Evolutionary conservation across 1,284 basidiomycete genomes (phyloP).

Genomic region (Somion occarium): DNA sequence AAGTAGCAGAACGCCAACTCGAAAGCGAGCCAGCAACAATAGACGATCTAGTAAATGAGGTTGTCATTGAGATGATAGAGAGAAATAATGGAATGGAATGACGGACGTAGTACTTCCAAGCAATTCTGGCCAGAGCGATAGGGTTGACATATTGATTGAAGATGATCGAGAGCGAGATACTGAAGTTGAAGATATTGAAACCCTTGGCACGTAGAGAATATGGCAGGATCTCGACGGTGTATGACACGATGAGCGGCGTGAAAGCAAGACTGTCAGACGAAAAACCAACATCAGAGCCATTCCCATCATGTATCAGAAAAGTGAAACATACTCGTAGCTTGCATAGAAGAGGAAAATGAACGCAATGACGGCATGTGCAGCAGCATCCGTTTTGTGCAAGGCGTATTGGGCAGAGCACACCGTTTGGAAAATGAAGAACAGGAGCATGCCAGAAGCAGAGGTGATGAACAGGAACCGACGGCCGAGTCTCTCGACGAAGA

Average conservation of each 20-base stretch:
- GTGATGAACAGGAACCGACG: slow-evolving; percentile 63
- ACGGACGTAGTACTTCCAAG: slow-evolving; percentile 54
- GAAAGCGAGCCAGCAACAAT: slow-evolving; percentile 62
- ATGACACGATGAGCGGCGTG: slow-evolving; percentile 68
- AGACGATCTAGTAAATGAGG: slow-evolving; percentile 44
- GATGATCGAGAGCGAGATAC: slow-evolving; percentile 60
- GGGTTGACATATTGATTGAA: slow-evolving; percentile 83
- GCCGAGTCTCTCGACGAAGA: slow-evolving; percentile 54
- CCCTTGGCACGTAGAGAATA: slow-evolving; percentile 72
- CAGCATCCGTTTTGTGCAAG: slow-evolving; percentile 33
- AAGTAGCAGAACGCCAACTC: slow-evolving; percentile 61
- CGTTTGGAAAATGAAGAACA: slow-evolving; percentile 71
- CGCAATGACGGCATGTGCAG: slow-evolving; percentile 66
- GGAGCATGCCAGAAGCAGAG: slow-evolving; percentile 61
- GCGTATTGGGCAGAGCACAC: slow-evolving; percentile 62
- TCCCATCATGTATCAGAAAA: background rate
- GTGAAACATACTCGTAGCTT: slow-evolving; percentile 50
- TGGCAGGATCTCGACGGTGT: slow-evolving; percentile 72
- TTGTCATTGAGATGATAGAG: background rate
- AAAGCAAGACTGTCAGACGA: slow-evolving; percentile 56
- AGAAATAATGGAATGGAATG: background rate
- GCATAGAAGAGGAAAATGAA: slow-evolving; percentile 77
- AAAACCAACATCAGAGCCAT: slow-evolving; percentile 6
- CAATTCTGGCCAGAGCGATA: slow-evolving; percentile 50
- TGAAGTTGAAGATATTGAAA: slow-evolving; percentile 65